Base-by-base conservation (phyloP, 176 grass and related monocot genomes). In the Zoysia japonica region DNA sequence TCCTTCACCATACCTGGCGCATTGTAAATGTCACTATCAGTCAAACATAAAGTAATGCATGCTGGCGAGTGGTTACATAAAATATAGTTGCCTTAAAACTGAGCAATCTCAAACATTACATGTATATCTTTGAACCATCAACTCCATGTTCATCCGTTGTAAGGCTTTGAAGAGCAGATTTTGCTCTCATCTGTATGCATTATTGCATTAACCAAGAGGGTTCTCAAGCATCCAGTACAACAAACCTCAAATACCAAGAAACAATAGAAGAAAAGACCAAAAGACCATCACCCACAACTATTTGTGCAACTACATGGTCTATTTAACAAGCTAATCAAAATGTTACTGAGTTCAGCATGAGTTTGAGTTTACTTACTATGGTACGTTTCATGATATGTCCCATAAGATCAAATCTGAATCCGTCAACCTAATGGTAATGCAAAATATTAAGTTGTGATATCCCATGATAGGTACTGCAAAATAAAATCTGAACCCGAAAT, bases 381-480 rank as follows among this genome's bases (percentile, higher is more conserved):
- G 94, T 97, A 15, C 8, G 71, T 84, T 91, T 97, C 94, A 97
- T 93, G 68, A 97, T 90, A 79, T 97, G 94, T 57, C 94, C 94
- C 94, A 97, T 97, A 59, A 97, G 89, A 88, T 97, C 91, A 84
- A 91, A 97, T 76, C 94, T 90, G 82, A 97, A 97, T 9, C 94
- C 94, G 3, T 97, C 91, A 93, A 97, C 80, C 94, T 97, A 79
- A 28, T 39, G 40, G 19, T 62, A 84, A 63, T 49, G 20, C 4
- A 49, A 9, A 74, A 80, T 7, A 70, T 12, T 67, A 78, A 41
- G 39, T 40, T 51, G 42, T 48, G 46, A 15, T 52, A 9, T n/a
- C 42, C 7, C 19, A n/a, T 20, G 6, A 56, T 56, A 16, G 16
- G 53, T 55, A n/a, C 89, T 89, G 91, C 91, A 63, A 97, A 85